phyloP scores from a whole-genome alignment of 2,329 filamentous ascomycete genomes.

The Delphinella strobiligena region DNA sequence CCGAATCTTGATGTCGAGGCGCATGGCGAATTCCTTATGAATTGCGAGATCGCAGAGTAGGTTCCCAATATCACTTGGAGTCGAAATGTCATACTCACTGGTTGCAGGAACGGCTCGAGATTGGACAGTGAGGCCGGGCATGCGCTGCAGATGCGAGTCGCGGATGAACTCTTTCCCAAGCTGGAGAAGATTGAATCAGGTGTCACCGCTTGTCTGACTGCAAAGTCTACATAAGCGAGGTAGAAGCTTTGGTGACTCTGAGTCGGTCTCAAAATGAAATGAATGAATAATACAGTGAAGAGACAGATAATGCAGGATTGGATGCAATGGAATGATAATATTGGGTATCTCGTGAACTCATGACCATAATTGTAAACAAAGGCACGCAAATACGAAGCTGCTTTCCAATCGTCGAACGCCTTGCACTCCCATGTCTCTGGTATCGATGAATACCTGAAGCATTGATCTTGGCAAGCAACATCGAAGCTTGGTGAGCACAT shows the following conservation, averaged over 20 bases:
- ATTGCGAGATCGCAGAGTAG: constrained; percentile 16
- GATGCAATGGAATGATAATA: neutral
- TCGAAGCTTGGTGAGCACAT: no score
- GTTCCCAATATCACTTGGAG: neutral
- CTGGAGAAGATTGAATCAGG: constrained; percentile 19
- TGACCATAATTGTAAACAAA: no score
- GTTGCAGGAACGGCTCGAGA: constrained; percentile 5
- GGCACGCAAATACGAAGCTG: no score
- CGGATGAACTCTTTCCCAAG: constrained; percentile 21
- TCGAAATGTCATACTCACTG: constrained; percentile 6
- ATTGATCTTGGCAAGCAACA: no score
- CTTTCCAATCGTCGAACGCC: no score
- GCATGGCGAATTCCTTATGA: constrained; percentile 26
- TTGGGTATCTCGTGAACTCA: neutral
- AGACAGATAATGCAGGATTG: no score
- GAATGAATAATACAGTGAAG: no score
- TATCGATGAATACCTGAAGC: no score
- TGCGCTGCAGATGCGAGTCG: constrained; percentile 19
- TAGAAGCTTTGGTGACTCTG: neutral
- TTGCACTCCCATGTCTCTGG: no score
- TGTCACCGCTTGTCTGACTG: neutral
- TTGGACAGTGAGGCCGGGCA: constrained; percentile 20
- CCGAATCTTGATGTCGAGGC: constrained; percentile 16
- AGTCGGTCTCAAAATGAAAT: neutral
- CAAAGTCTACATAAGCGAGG: neutral